Evolutionary conservation across 2,329 filamentous ascomycete genomes (phyloP), one percentile per base, ranked within the genome.

Genomic region (Alternaria triticina): DNA sequence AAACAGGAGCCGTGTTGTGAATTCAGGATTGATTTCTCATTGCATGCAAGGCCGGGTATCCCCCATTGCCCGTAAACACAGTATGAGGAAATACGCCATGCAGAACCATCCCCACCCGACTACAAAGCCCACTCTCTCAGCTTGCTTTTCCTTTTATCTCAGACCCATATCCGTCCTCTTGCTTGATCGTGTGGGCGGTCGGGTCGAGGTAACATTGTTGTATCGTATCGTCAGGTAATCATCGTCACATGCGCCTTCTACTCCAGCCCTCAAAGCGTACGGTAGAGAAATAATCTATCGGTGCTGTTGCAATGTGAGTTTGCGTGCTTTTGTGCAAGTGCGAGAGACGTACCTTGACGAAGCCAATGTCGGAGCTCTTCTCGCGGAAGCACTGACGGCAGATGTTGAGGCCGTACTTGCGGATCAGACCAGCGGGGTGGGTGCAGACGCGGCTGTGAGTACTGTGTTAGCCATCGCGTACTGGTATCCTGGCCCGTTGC

Each of bases 351-450:
- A 90, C 88, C 88, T 90, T 90, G 82, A 85, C 82, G 85, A 90
- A 90, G 76, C 88, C 88, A 80, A 90, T 90, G 82, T 90, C 88
- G 79, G 81, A 80, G 78, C 84, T 83, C 86, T 90, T 90, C 85
- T 90, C 88, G 76, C 88, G 82, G 86, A 90, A 90, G 86, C 88
- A 90, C 83, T 88, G 86, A 86, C 88, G 87, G 86, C 88, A 90
- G 84, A 90, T 89, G 81, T 97, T 93, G 79, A 97, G 89, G 82
- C 96, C 95, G 88, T 99, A 99, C 88, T 99, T 99, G 88, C 96
- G 94, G 90, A 99, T 97, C 78, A 99, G 90, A 96, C 96, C 96
- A 81, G 96, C 95, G 82, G 89, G 90, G 92, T 99, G 95, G 82
- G 94, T 93, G 93, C 90, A 92, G 82, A 92, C 90, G 81, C 90